Evolutionary conservation across 805 yeast genomes (phyloP).

Genomic region (Priceomyces carsonii): DNA sequence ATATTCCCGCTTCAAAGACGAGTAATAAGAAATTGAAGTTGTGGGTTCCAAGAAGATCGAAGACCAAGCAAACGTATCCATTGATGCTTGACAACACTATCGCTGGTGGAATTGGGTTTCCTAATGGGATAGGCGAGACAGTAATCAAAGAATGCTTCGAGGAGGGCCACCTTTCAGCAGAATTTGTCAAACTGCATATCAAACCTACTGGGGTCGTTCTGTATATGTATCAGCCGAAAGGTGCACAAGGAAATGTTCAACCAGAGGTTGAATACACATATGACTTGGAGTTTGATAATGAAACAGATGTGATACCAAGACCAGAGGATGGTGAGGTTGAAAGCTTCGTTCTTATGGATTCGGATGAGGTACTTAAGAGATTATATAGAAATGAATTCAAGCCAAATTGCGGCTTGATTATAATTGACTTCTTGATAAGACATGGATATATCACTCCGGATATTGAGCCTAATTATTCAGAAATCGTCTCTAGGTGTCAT

Average conservation of each 20-base stretch:
- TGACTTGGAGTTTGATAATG: conserved; percentile 61
- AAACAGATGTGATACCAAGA: conserved; percentile 42
- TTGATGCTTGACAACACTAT: conserved; percentile 90
- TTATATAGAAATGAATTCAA: conserved; percentile 68
- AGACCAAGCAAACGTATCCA: conserved; percentile 83
- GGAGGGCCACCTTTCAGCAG: conserved; percentile 76
- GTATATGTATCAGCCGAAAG: conserved; percentile 53
- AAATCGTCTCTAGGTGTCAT: conserved; percentile 62
- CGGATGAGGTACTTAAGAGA: conserved; percentile 56
- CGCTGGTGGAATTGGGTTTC: conserved; percentile 92
- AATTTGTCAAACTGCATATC: conserved; percentile 47
- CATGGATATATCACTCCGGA: conserved; percentile 72
- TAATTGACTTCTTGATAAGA: conserved; percentile 84
- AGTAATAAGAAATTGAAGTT: conserved; percentile 45
- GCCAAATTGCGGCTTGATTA: conserved; percentile 81
- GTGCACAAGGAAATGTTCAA: conserved; percentile 60
- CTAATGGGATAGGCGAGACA: conserved; percentile 73
- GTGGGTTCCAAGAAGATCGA: conserved; percentile 87
- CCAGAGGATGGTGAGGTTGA: conserved; percentile 63
- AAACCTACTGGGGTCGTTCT: conserved; percentile 64
- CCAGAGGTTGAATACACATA: conserved; percentile 86
- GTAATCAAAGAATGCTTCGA: conserved; percentile 83
- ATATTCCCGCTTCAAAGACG: conserved; percentile 46
- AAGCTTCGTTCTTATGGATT: conserved; percentile 61
- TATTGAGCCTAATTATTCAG: conserved; percentile 64